Evolutionary conservation across 441 rosid genomes (phyloP), one percentile per base, ranked within the genome.

Genomic region (Populus hybrid): DNA sequence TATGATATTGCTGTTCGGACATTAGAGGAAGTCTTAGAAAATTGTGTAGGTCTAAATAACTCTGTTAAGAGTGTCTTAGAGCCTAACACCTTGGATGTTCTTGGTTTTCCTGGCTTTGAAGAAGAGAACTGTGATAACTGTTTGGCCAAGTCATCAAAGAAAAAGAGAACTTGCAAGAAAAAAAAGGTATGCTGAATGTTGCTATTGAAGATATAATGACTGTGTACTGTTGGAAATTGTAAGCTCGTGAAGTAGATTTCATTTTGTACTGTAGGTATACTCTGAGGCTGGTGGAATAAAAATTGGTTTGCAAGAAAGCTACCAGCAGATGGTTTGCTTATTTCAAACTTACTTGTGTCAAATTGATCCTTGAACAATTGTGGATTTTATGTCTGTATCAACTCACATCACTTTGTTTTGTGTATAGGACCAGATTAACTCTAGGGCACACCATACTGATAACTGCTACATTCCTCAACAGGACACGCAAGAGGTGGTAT

Each of bases 1-100:
- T 88, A 85, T 81, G 79, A 74, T 79, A 78, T 81, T 76, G 92
- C 92, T 71, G 70, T 78, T 18, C 80, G 77, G 82, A 84, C 91
- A 36, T 46, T 90, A 77, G 87, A 85, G 73, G 87, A 87, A 81
- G 83, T 86, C 57, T 75, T 78, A 78, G 77, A 83, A 79, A 84
- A 78, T 28, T 85, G 86, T 46, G 85, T 74, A 74, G 78, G 82
- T 26, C 34, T 78, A 32, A 86, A 84, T 66, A 81, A 79, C 72
- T 80, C 86, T 61, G 69, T 32, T 34, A 83, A 77, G 80, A 80
- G 85, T 82, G 61, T 73, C 72, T 64, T 71, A 11, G 85, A 84
- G 77, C 76, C 84, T 35, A 81, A 75, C 38, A 53, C 78, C 36
- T 77, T 82, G 77, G 68, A 84, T 65, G 76, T 66, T 67, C 77